phyloP scores from a whole-genome alignment of 2,329 filamentous ascomycete species.

The Lasiodiplodia theobromae region DNA sequence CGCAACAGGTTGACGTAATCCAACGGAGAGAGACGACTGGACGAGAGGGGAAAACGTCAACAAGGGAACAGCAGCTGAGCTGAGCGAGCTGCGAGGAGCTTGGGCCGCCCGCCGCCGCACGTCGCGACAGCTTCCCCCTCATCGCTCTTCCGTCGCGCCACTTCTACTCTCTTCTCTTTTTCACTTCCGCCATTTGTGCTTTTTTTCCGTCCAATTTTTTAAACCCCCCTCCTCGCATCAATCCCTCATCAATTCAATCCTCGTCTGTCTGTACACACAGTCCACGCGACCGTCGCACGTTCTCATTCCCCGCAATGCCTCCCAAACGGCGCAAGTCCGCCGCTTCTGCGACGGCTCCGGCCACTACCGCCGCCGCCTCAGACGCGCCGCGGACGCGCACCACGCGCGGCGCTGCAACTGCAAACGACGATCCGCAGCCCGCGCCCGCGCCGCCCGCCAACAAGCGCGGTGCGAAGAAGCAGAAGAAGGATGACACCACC shows the following conservation, averaged over 20 bases:
- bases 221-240: background rate
- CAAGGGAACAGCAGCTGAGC: background rate
- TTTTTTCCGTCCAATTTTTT: background rate
- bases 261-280: background rate
- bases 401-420: constrained; percentile 8
- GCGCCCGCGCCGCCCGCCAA: background rate
- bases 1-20: background rate
- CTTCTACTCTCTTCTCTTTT: background rate
- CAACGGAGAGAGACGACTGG: background rate
- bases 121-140: background rate
- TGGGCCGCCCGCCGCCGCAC: background rate
- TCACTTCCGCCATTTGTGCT: background rate
- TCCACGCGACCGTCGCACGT: background rate
- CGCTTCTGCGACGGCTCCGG: constrained; percentile 10
- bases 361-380: constrained; percentile 2
- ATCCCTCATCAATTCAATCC: background rate
- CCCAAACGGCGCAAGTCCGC: constrained; percentile 31
- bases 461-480: background rate
- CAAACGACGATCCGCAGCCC: background rate
- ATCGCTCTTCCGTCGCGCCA: background rate
- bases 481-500: constrained; percentile 8
- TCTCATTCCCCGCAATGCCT: constrained; percentile 20
- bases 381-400: constrained; percentile 11
- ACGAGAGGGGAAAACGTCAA: background rate
- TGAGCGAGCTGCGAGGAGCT: background rate